Evolutionary conservation across 2,329 filamentous ascomycete genomes (phyloP).

Genomic region (Beauveria medogensis): DNA sequence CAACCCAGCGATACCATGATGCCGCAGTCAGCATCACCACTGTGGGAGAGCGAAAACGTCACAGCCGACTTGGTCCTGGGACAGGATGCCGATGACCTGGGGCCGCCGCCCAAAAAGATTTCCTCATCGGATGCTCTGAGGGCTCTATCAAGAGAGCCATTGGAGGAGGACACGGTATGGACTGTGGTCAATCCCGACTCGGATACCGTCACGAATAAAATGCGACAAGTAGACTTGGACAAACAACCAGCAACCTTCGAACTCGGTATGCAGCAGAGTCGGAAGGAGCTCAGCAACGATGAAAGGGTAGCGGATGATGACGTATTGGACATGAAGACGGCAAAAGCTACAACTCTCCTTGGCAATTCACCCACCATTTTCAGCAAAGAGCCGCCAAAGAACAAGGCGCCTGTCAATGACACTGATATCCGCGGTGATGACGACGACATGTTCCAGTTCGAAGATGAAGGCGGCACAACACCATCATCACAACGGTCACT

Average conservation of each 20-base stretch:
- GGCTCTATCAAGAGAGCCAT: slow-evolving; percentile 41
- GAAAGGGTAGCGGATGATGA: slow-evolving; percentile 18
- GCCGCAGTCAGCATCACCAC: slow-evolving; percentile 19
- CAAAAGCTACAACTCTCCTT: slow-evolving; percentile 22
- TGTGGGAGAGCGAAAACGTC: slow-evolving; percentile 19
- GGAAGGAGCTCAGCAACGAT: slow-evolving; percentile 14
- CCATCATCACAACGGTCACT: slow-evolving; percentile 18
- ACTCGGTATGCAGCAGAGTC: slow-evolving; percentile 7
- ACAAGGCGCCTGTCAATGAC: slow-evolving; percentile 9
- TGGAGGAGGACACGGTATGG: slow-evolving; percentile 44
- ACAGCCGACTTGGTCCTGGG: slow-evolving; percentile 25
- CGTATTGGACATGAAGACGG: slow-evolving; percentile 22
- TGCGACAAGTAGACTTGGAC: slow-evolving; percentile 11
- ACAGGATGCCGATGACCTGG: slow-evolving; percentile 28
- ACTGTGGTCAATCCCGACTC: slow-evolving; percentile 35
- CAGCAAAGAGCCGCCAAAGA: slow-evolving; percentile 14
- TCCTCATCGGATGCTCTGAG: slow-evolving; percentile 48
- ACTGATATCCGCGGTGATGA: slow-evolving; percentile 25
- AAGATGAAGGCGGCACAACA: slow-evolving; percentile 27
- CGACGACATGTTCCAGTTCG: slow-evolving; percentile 40
- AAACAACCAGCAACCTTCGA: neutral
- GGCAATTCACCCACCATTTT: slow-evolving; percentile 15
- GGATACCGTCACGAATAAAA: slow-evolving; percentile 18
- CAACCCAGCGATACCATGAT: slow-evolving; percentile 27
- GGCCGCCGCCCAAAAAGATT: slow-evolving; percentile 41